phyloP scores from a whole-genome alignment of 306 rosid species.

The Inga leiocalycina region DNA sequence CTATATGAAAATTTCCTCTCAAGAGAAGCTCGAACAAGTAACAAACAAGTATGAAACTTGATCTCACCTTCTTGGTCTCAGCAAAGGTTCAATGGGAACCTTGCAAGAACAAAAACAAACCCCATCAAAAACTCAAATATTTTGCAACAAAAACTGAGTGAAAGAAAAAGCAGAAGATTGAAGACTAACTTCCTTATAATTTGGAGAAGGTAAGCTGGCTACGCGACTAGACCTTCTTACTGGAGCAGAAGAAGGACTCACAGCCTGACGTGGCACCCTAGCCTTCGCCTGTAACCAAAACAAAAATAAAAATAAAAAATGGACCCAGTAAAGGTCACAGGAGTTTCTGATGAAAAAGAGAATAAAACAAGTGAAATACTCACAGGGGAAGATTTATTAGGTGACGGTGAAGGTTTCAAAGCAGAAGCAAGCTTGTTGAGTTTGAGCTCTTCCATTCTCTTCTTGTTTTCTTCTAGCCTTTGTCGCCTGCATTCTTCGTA shows the following conservation, averaged over 20 bases:
- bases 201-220: slow-evolving; percentile 5
- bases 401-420: background rate
- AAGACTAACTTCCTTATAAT: slow-evolving; percentile 15
- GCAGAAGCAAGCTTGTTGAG: slow-evolving; percentile 16
- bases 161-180: background rate
- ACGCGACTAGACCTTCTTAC: slow-evolving; percentile 1
- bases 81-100: background rate
- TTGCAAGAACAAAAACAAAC: slow-evolving; percentile 2
- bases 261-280: background rate
- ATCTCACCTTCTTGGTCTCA: slow-evolving; percentile 15
- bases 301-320: background rate
- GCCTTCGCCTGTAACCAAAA: background rate
- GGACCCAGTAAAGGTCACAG: background rate
- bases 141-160: too few relatives aligned
- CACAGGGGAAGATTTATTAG: background rate
- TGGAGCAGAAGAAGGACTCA: slow-evolving; percentile 5
- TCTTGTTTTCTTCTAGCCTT: slow-evolving; percentile 18
- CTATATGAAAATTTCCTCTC: background rate
- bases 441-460: slow-evolving; percentile 15
- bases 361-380: background rate
- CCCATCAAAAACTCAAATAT: background rate
- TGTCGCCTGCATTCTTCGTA: slow-evolving; percentile 5
- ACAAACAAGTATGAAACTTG: background rate
- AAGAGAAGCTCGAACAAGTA: background rate
- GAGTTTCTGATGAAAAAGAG: background rate